Evolutionary conservation across 257 asterid species (phyloP).

Genomic region (Orobanche coerulescens): DNA sequence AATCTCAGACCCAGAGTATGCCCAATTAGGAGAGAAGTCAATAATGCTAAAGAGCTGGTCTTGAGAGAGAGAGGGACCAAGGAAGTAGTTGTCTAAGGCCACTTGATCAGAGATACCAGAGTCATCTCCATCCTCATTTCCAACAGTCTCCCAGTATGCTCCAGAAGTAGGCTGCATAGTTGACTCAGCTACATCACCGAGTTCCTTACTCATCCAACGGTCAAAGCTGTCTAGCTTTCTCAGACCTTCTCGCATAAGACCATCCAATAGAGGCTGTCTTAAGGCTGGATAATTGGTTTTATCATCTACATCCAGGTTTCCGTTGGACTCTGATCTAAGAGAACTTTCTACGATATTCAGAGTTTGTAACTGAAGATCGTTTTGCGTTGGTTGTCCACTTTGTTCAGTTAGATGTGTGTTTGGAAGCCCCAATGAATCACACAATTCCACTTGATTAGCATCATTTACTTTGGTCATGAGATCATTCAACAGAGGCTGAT

Average conservation of each 20-base stretch:
- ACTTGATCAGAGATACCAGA: conserved; percentile 48
- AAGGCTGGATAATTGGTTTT: conserved; percentile 42
- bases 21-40: conserved; percentile 86
- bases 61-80: conserved; percentile 74
- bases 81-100: conserved; percentile 53
- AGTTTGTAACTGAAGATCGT: conserved; percentile 34
- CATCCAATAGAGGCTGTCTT: conserved; percentile 61
- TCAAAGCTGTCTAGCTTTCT: conserved; percentile 95
- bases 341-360: conserved; percentile 33
- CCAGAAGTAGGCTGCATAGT: conserved; percentile 51
- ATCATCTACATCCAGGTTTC: conserved; percentile 35
- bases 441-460: conserved; percentile 32
- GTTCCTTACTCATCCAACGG: conserved; percentile 94
- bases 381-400: conserved; percentile 31
- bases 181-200: conserved; percentile 78
- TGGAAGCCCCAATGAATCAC: conserved; percentile 26
- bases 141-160: conserved; percentile 70
- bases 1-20: conserved; percentile 57
- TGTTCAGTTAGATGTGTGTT: conserved; percentile 33
- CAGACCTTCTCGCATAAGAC: conserved; percentile 55
- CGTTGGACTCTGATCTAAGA: conserved; percentile 31
- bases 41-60: conserved; percentile 77
- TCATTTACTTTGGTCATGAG: conserved; percentile 33
- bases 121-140: conserved; percentile 56
- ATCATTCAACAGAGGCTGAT: conserved; percentile 27